Percentiles rank a stretch among this genome's conserved stretches.
phyloP scores from a whole-genome alignment of 805 yeast genomes.

The Ogataea pignaliae region DNA sequence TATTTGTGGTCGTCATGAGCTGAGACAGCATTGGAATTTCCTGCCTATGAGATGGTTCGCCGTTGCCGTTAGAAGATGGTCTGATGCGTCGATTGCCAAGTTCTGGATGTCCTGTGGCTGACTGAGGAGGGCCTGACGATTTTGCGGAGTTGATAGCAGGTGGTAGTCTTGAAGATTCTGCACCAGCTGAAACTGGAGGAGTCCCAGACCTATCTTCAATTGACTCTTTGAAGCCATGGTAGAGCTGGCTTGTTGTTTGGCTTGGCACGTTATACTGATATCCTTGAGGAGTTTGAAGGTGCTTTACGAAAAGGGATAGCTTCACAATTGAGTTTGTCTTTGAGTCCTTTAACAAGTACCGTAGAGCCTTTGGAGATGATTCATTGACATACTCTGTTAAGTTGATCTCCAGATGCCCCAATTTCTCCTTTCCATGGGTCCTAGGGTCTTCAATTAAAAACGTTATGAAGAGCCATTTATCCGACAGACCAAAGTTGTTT shows the following conservation, averaged over 20 bases:
- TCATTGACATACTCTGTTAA: constrained; percentile 66
- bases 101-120: not conserved
- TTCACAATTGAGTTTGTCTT: constrained; percentile 79
- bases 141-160: not conserved
- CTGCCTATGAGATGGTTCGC: not conserved
- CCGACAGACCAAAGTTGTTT: constrained; percentile 33
- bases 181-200: not conserved
- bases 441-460: constrained; percentile 31
- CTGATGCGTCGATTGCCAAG: too few relatives aligned
- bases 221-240: constrained; percentile 22
- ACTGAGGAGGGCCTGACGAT: not conserved
- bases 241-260: constrained; percentile 16
- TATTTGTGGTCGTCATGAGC: not conserved
- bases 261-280: constrained; percentile 17
- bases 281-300: constrained; percentile 11
- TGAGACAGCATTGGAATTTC: not conserved
- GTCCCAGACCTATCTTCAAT: constrained; percentile 7
- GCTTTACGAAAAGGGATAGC: constrained; percentile 39
- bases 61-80: not conserved
- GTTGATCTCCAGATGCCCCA: constrained; percentile 69
- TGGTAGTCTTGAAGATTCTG: too few relatives aligned
- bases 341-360: constrained; percentile 70
- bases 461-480: constrained; percentile 38
- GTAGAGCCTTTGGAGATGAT: constrained; percentile 46
- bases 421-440: constrained; percentile 36